Conservation (phyloP, 2,329 filamentous ascomycete genomes). For the Lasiodiplodia hormozganensis region DNA sequence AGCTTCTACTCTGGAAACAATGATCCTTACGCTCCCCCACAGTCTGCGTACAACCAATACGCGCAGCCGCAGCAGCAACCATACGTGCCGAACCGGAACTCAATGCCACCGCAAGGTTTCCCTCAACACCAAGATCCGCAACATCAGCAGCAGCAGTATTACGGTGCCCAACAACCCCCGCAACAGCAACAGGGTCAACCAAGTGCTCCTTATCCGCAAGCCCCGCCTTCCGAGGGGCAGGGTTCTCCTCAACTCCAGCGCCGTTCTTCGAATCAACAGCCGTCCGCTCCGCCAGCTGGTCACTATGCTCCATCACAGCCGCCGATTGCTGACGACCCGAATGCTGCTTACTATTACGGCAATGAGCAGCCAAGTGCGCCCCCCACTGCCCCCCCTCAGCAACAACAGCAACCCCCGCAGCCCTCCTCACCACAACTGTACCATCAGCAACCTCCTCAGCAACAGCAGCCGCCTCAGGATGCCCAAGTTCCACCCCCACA, state of each 20-base stretch:
- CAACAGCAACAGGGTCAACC: conserved; percentile 38
- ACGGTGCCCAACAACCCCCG: conserved; percentile 28
- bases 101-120: conserved; percentile 38
- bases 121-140: conserved; percentile 38
- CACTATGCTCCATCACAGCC: conserved; percentile 44
- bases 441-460: conserved; percentile 34
- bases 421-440: conserved; percentile 27
- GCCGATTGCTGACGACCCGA: conserved; percentile 41
- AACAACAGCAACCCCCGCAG: conserved; percentile 30
- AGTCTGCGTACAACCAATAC: conserved; percentile 60
- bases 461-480: conserved; percentile 33
- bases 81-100: conserved; percentile 45
- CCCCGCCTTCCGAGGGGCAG: conserved; percentile 34
- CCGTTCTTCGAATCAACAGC: conserved; percentile 40
- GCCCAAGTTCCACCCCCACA: conserved; percentile 30
- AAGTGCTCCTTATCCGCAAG: conserved; percentile 39
- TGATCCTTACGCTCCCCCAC: conserved; percentile 57
- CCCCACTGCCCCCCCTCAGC: conserved; percentile 30
- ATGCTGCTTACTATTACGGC: conserved; percentile 36
- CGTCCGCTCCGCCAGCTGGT: conserved; percentile 41
- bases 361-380: conserved; percentile 22
- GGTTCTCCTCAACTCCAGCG: conserved; percentile 47
- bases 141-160: conserved; percentile 43
- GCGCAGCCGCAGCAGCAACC: conserved; percentile 52
- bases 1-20: conserved; percentile 80